Evolutionary conservation across 768 basidiomycete species (phyloP).

Genomic region (Pholiota molesta): DNA sequence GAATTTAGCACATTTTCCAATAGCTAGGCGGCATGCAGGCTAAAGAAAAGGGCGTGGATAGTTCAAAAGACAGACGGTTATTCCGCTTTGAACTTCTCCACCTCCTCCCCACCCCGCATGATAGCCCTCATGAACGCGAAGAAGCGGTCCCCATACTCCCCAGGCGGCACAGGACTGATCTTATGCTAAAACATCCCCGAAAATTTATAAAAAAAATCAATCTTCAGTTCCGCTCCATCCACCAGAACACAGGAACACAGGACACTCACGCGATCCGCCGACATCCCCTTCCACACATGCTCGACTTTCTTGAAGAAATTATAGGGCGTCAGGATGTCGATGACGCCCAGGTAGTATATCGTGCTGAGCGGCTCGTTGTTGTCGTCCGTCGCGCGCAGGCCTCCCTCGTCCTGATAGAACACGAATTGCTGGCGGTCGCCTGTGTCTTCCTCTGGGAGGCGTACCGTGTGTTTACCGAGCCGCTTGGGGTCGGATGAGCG

Average conservation of each 20-base stretch:
- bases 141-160: slow-evolving; percentile 89
- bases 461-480: slow-evolving; percentile 49
- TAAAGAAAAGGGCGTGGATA: background rate
- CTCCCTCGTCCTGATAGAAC: slow-evolving; percentile 98
- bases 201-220: slow-evolving; percentile 11
- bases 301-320: slow-evolving; percentile 76
- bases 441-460: slow-evolving; percentile 65
- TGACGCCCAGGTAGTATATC: slow-evolving; percentile 94
- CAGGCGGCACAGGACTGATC: slow-evolving; percentile 90
- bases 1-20: background rate
- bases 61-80: background rate
- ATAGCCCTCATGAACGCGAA: slow-evolving; percentile 83
- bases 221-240: background rate
- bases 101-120: slow-evolving; percentile 81
- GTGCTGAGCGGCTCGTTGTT: slow-evolving; percentile 70
- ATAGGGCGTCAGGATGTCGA: slow-evolving; percentile 96
- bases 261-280: slow-evolving; percentile 77
- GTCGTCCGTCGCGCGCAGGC: slow-evolving; percentile 89
- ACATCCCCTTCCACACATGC: slow-evolving; percentile 90
- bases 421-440: slow-evolving; percentile 76
- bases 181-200: slow-evolving; percentile 67
- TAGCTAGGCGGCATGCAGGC: background rate
- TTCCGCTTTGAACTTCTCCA: slow-evolving; percentile 42
- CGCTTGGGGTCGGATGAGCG: slow-evolving; percentile 79
- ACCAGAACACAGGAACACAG: slow-evolving; percentile 3